Percentiles rank a stretch among this genome's conserved stretches.
phyloP scores from a whole-genome alignment of 139 green algal species.

The Chlamydomonas sp. region DNA sequence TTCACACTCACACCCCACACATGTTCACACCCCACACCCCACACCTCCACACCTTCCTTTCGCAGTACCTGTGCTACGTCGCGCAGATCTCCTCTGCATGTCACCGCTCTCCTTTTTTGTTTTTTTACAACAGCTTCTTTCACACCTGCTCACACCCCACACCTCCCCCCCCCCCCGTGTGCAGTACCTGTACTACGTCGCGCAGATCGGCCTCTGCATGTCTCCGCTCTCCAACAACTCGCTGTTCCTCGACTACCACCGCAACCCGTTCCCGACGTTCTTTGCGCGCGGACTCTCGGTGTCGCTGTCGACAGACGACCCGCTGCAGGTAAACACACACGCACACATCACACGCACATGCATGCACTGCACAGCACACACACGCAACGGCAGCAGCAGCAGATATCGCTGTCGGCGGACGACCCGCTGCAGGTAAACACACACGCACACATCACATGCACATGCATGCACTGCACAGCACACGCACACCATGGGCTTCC shows the following conservation, averaged over 20 bases:
- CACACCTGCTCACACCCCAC: not conserved
- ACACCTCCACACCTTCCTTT: not conserved
- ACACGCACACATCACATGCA: too few relatives aligned
- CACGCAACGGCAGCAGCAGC: too few relatives aligned
- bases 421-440: too few relatives aligned
- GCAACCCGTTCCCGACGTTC: conserved; percentile 97
- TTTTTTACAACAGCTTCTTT: too few relatives aligned
- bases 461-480: too few relatives aligned
- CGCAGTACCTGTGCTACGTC: conserved; percentile 78
- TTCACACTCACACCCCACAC: too few relatives aligned
- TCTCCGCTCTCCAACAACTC: conserved; percentile 96
- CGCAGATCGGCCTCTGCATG: conserved; percentile 93
- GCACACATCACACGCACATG: too few relatives aligned
- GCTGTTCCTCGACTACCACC: conserved; percentile 99
- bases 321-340: too few relatives aligned
- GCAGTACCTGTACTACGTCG: conserved; percentile 61
- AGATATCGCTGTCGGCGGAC: conserved; percentile 75
- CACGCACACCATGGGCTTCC: too few relatives aligned
- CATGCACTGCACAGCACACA: too few relatives aligned
- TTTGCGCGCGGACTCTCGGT: conserved; percentile 90
- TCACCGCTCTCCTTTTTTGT: not conserved
- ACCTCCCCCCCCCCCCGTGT: not conserved
- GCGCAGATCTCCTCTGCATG: conserved; percentile 74
- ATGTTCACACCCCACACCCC: too few relatives aligned
- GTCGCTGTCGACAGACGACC: conserved; percentile 77